Conservation (phyloP, 2,329 filamentous ascomycete genomes). For the Clonostachys sp. region DNA sequence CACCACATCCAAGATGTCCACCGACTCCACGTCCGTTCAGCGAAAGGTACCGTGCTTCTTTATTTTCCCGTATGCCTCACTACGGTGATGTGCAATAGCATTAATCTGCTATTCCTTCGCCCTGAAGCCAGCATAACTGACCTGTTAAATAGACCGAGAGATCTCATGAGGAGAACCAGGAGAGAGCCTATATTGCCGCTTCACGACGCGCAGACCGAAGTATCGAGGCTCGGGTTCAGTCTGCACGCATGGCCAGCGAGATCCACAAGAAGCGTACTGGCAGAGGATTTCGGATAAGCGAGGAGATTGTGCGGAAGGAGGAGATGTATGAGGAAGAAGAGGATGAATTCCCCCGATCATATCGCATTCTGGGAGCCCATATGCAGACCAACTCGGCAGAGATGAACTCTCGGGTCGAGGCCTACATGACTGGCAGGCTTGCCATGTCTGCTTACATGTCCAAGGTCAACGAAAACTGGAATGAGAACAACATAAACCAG, state of each 20-base stretch:
- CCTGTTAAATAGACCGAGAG: slow-evolving; percentile 56
- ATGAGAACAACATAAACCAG: slow-evolving; percentile 39
- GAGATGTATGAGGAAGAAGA: slow-evolving; percentile 98
- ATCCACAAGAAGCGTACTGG: slow-evolving; percentile 88
- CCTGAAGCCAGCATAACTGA: no score
- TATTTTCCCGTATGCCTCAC: no score
- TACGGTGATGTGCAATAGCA: no score
- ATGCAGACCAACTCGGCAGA: slow-evolving; percentile 55
- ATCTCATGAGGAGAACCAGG: slow-evolving; percentile 77
- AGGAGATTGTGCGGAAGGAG: slow-evolving; percentile 82
- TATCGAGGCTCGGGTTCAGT: slow-evolving; percentile 83
- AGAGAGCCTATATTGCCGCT: slow-evolving; percentile 87
- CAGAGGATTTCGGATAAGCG: slow-evolving; percentile 73
- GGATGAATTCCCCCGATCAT: slow-evolving; percentile 68
- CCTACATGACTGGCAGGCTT: slow-evolving; percentile 34
- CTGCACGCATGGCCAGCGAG: slow-evolving; percentile 81
- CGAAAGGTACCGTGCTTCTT: no score
- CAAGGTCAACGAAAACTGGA: slow-evolving; percentile 27
- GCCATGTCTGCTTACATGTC: slow-evolving; percentile 35
- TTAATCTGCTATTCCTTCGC: no score
- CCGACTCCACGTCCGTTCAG: no score
- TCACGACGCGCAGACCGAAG: slow-evolving; percentile 83
- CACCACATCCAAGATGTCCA: no score
- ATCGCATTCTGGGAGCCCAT: slow-evolving; percentile 57
- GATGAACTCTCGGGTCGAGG: slow-evolving; percentile 57